A percentile compares a stretch with the other conserved stretches of the same genome.
Evolutionary conservation across 768 basidiomycete genomes (phyloP).

Genomic region (Macrocybe gigantea): DNA sequence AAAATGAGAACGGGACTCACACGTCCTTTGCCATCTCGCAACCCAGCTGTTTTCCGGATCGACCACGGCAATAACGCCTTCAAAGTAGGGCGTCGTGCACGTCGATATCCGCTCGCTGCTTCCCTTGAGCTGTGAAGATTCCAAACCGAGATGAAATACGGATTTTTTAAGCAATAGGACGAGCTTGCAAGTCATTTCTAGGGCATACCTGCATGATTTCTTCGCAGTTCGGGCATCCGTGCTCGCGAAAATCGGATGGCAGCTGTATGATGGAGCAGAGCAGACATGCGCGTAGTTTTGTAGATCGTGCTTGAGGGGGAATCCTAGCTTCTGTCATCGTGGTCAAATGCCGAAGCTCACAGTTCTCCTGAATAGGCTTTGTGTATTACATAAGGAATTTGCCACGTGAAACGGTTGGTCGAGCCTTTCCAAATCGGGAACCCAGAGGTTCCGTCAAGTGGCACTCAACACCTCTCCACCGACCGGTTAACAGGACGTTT

Average conservation of each 20-base stretch:
- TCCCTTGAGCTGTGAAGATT: constrained; percentile 68
- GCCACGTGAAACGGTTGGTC: too few species aligned
- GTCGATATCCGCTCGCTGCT: constrained; percentile 74
- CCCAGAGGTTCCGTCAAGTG: too few species aligned
- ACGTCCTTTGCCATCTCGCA: constrained; percentile 90
- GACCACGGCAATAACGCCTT: constrained; percentile 85
- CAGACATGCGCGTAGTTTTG: constrained; percentile 83
- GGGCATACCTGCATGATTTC: constrained; percentile 79
- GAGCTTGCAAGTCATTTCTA: neutral
- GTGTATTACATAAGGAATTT: too few species aligned
- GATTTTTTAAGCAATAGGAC: neutral
- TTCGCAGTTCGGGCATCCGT: constrained; percentile 97
- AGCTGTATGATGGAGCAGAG: constrained; percentile 89
- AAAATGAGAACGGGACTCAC: constrained; percentile 38
- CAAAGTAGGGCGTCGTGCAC: constrained; percentile 91
- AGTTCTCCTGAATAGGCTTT: too few species aligned
- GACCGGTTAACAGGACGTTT: too few species aligned
- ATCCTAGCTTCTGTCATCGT: constrained; percentile 25
- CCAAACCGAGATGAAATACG: neutral
- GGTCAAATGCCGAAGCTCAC: too few species aligned
- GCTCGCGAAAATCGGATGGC: constrained; percentile 74
- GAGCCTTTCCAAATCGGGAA: too few species aligned
- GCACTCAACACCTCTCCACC: neutral
- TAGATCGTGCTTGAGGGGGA: constrained; percentile 58
- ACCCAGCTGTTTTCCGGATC: constrained; percentile 92